phyloP scores from a whole-genome alignment of 2,329 filamentous ascomycete genomes.

The Scopulariopsis brevicaulis region DNA sequence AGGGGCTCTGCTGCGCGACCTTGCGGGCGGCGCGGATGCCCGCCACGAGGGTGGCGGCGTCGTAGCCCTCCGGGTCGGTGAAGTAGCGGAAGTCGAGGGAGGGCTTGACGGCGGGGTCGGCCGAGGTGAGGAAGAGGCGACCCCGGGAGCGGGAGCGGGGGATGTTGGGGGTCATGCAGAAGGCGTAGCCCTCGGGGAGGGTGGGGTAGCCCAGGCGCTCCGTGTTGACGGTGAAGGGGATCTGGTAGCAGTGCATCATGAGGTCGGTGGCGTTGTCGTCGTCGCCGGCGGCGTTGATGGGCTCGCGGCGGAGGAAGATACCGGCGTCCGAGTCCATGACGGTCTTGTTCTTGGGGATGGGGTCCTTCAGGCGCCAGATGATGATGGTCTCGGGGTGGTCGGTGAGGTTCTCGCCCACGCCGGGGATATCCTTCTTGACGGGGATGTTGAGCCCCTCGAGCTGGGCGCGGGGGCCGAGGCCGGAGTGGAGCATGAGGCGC shows the following conservation, averaged over 20 bases:
- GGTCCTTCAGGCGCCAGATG: slow-evolving; percentile 69
- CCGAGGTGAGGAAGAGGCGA: slow-evolving; percentile 63
- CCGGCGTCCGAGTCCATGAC: slow-evolving; percentile 88
- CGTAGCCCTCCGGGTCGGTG: slow-evolving; percentile 76
- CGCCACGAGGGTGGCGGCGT: slow-evolving; percentile 68
- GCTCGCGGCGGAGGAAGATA: slow-evolving; percentile 74
- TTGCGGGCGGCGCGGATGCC: slow-evolving; percentile 69
- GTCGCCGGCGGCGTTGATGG: slow-evolving; percentile 50
- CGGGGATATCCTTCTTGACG: slow-evolving; percentile 44
- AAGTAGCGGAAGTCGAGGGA: slow-evolving; percentile 85
- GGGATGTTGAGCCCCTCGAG: slow-evolving; percentile 40
- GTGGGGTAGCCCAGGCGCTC: slow-evolving; percentile 59
- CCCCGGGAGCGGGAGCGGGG: slow-evolving; percentile 71
- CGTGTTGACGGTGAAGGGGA: slow-evolving; percentile 84
- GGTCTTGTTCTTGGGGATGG: slow-evolving; percentile 63
- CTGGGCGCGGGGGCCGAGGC: slow-evolving; percentile 42
- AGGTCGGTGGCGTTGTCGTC: slow-evolving; percentile 73
- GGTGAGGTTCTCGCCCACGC: slow-evolving; percentile 50
- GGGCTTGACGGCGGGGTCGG: slow-evolving; percentile 67
- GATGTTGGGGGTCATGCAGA: slow-evolving; percentile 92
- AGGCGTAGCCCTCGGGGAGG: slow-evolving; percentile 58
- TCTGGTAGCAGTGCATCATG: slow-evolving; percentile 98
- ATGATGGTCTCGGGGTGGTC: slow-evolving; percentile 51
- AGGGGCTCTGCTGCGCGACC: slow-evolving; percentile 63
- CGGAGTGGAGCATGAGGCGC: slow-evolving; percentile 48